Evolutionary conservation across 2,329 filamentous ascomycete species (phyloP), one percentile per base, ranked within the genome.

Genomic region (Botrytis galanthina): DNA sequence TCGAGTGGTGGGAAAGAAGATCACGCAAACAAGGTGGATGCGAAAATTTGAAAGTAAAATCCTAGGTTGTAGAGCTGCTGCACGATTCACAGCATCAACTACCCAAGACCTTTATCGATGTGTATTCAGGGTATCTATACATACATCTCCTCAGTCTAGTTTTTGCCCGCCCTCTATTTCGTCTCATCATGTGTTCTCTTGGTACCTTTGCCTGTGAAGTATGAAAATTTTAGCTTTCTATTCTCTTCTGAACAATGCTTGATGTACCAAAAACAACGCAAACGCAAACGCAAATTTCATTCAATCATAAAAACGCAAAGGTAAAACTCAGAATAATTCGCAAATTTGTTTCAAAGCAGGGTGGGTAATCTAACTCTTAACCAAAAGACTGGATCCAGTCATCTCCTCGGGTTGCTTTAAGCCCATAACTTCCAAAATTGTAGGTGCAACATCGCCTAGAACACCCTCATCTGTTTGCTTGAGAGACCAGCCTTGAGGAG

Each of bases 361-460:
- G 73, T 70, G 74, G 75, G 71, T 73, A 73, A 77, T 80, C 79
- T 81, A 82, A 78, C 76, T 86, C 89, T 94, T 97, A 80, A 94
- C 85, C 78, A 99, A 87, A 80, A 99, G 87, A 84, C 90, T 97
- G 81, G 86, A 85, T 74, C 96, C 95, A 74, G 92, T 93, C 96
- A 99, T 99, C 83, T 95, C 95, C 80, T 93, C 89, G 8, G 96
- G 95, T 83, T 97, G 90, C 66, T 93, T 89, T 75, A 99, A 86
- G 46, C 96, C 96, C 95, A 99, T 98, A 80, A 91, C 90, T 9
- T 90, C 92, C 61, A 99, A 88, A 74, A 99, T 83, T 26, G 96
- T 99, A n/a, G 96, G 96, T 12, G 96, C 96, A 48, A 99, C 96
- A 81, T 99, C 96, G 74, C 96, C 96, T 35, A 99, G 87, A n/a